Base-by-base conservation (phyloP, 192 early-diverging fungal genomes). In the Backusella australiensis region DNA sequence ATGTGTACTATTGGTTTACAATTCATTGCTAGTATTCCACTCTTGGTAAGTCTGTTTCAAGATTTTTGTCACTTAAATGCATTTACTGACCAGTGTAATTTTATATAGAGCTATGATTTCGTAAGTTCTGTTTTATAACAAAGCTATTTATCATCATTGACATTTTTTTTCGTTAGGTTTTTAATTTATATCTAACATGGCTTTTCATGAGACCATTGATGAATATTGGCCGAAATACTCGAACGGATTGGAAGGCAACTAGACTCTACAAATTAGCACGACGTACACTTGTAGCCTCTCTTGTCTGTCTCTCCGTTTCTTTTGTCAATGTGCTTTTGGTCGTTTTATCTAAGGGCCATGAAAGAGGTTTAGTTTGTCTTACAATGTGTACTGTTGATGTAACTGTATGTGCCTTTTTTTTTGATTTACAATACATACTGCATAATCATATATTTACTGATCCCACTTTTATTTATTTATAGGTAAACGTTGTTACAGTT, bases 381-480 rank as follows among this genome's bases (percentile, higher is more conserved):
- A 83, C 87, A 2, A 83, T 81, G 39, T 88, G 87, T 46, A 88
- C 83, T 5, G 75, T 88, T 4, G 87, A 88, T 76, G 87, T 88
- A 44, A 88, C 87, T 0, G 70, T 86, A 78, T 11, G 53, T 59
- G 73, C 44, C 8, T 32, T 29, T 8, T 35, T 36, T 32, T 23
- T n/a, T n/a, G 11, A 59, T 59, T 59, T 59, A 26, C 53, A 59
- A 26, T 59, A 59, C 56, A 26, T 26, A 6, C 29, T 1, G 1
- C 29, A n/a, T 52, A n/a, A 6, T 7, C 66, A 46, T 38, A 73
- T 36, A n/a, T 42, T 2, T 46, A 52, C 11, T n/a, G 9, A 19
- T n/a, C 1, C 1, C 34, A 17, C 6, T 32, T 41, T 41, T 71
- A 38, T 70, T 32, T 76, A 21, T 66, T n/a, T 38, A 42, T 53